Percentiles rank a stretch among this genome's conserved stretches.
Evolutionary conservation across 345 rosid species (phyloP).

Genomic region (Diplotaxis tenuifolia): DNA sequence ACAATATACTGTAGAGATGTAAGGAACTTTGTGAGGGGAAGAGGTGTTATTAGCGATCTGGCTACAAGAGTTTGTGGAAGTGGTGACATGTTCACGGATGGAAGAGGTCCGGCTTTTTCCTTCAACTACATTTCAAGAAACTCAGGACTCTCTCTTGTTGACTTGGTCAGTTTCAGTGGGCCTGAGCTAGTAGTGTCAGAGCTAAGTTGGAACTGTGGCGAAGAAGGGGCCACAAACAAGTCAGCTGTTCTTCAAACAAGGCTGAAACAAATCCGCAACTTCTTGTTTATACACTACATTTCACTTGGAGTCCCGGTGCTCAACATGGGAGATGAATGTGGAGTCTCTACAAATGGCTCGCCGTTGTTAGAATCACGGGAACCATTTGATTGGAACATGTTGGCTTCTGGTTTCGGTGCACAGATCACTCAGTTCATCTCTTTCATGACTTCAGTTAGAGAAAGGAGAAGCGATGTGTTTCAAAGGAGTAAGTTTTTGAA

Average conservation of each 20-base stretch:
- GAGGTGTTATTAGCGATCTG: constrained; percentile 62
- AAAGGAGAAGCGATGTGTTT: constrained; percentile 63
- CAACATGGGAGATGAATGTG: constrained; percentile 96
- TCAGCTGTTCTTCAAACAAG: constrained; percentile 70
- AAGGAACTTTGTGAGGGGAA: constrained; percentile 73
- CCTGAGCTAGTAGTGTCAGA: constrained; percentile 54
- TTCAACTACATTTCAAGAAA: constrained; percentile 71
- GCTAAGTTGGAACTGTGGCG: constrained; percentile 94
- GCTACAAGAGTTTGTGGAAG: constrained; percentile 95
- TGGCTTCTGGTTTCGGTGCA: constrained; percentile 57
- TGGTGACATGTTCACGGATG: constrained; percentile 73
- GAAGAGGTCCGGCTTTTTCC: constrained; percentile 88
- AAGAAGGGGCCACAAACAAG: constrained; percentile 81
- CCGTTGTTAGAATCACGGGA: constrained; percentile 50
- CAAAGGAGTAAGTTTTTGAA: constrained; percentile 57
- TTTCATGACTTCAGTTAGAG: constrained; percentile 61
- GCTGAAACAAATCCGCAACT: constrained; percentile 82
- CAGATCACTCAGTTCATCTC: constrained; percentile 76
- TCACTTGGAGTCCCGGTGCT: constrained; percentile 85
- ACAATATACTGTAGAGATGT: constrained; percentile 61
- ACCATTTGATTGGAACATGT: constrained; percentile 63
- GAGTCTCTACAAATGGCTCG: constrained; percentile 77
- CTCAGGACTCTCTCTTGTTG: constrained; percentile 81
- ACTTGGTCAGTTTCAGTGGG: constrained; percentile 80
- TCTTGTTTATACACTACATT: constrained; percentile 64